Conservation (phyloP, 2,329 filamentous ascomycete genomes). For the Pseudonectria buxi region DNA sequence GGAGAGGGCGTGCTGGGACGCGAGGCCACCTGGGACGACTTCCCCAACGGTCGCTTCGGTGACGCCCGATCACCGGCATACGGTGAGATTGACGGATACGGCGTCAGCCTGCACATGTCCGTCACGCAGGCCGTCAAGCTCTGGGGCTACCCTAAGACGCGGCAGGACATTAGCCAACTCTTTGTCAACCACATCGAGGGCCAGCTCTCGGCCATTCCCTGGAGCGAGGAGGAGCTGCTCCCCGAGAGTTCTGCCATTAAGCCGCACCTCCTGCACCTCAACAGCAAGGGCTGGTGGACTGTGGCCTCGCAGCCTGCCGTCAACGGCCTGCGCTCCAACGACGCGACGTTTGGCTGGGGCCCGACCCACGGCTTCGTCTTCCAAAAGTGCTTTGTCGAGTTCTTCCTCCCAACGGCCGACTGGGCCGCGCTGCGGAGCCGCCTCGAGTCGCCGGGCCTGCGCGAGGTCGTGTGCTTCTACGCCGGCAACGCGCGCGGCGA, state of each 20-base stretch:
- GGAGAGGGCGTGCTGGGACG: constrained; percentile 82
- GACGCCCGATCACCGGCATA: constrained; percentile 90
- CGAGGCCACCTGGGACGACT: constrained; percentile 98
- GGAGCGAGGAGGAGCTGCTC: constrained; percentile 85
- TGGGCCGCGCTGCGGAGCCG: constrained; percentile 61
- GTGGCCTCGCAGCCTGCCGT: constrained; percentile 92
- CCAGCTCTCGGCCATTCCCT: constrained; percentile 74
- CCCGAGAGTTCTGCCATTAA: constrained; percentile 80
- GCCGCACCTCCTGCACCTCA: constrained; percentile 66
- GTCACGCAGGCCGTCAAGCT: constrained; percentile 74
- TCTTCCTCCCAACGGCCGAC: constrained; percentile 73
- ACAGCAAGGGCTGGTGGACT: constrained; percentile 86
- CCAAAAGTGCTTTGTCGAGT: constrained; percentile 96
- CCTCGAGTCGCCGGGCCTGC: constrained; percentile 51
- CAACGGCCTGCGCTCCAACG: constrained; percentile 70
- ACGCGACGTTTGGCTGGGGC: constrained; percentile 87
- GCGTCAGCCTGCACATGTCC: constrained; percentile 87
- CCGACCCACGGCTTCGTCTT: constrained; percentile 90
- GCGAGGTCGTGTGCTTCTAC: constrained; percentile 76
- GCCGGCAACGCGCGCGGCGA: constrained; percentile 73
- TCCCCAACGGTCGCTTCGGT: constrained; percentile 92
- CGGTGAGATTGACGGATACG: constrained; percentile 96
- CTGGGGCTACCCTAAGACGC: constrained; percentile 72
- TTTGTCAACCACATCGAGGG: constrained; percentile 79
- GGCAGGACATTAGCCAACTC: constrained; percentile 66